Percentiles rank a stretch among this genome's conserved stretches.
Conservation (phyloP, 208 protist species). For the Naegleria lovaniensis region DNA sequence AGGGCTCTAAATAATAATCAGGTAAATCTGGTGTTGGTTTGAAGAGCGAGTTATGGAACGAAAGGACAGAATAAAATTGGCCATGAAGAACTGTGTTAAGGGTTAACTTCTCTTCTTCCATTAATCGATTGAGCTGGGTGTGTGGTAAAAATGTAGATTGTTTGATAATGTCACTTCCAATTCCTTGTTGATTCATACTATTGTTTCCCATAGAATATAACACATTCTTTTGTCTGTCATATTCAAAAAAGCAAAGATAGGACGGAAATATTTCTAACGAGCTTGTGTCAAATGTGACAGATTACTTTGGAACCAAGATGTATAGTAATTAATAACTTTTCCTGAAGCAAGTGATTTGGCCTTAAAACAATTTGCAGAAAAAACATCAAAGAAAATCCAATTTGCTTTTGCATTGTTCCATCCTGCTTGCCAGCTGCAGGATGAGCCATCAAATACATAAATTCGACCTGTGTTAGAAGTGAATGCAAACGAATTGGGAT, state of each 20-base stretch:
- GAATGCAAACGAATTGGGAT: background rate
- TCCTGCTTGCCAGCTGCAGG: background rate
- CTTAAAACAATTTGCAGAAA: background rate
- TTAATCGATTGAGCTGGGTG: too few relatives aligned
- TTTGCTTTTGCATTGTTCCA: background rate
- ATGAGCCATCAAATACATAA: background rate
- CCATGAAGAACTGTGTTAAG: too few relatives aligned
- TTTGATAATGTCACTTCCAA: too few relatives aligned
- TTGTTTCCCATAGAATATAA: background rate
- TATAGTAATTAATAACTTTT: background rate
- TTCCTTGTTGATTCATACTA: too few relatives aligned
- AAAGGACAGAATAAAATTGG: too few relatives aligned
- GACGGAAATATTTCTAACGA: background rate
- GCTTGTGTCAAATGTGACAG: background rate
- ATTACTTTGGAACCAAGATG: background rate
- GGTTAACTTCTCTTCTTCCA: too few relatives aligned
- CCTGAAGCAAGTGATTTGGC: background rate
- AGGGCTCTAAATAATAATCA: too few relatives aligned
- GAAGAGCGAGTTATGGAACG: too few relatives aligned
- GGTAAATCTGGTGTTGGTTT: too few relatives aligned
- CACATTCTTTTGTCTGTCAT: background rate
- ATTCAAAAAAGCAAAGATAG: background rate
- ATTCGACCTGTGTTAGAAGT: background rate
- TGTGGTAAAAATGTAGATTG: too few relatives aligned
- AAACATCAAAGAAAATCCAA: background rate